These are phyloP conservation scores for Boletus patriciae DNA, from an alignment of 768 basidiomycete genomes.

Conservation along the genomic window DNA sequence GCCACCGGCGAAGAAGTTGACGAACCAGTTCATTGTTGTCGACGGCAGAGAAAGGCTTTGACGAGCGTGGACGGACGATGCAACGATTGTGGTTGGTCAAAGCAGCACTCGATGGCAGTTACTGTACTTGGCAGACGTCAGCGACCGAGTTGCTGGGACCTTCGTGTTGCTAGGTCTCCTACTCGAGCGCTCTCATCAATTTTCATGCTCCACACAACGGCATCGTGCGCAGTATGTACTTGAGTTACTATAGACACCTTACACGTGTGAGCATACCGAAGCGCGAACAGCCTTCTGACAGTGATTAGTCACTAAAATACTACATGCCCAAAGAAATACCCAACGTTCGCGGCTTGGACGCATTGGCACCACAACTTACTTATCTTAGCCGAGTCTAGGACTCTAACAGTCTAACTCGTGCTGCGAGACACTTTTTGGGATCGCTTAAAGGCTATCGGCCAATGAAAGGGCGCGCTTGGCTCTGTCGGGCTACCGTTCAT, in stretches of 20 bases:
- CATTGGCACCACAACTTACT: too few relatives aligned
- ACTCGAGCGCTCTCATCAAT: neutral
- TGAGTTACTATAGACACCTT: slow-evolving; percentile 2
- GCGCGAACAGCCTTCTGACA: neutral
- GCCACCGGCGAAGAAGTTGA: slow-evolving; percentile 60
- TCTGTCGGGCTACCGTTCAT: too few relatives aligned
- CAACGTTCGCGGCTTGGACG: too few relatives aligned
- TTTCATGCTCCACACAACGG: slow-evolving; percentile 20
- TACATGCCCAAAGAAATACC: neutral
- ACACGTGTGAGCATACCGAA: neutral
- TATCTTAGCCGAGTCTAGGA: too few relatives aligned
- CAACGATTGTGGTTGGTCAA: slow-evolving; percentile 7
- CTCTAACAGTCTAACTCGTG: too few relatives aligned
- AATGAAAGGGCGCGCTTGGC: too few relatives aligned
- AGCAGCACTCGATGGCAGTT: neutral
- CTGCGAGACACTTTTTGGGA: too few relatives aligned
- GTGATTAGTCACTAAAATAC: neutral
- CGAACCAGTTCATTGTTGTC: slow-evolving; percentile 68
- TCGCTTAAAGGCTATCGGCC: too few relatives aligned
- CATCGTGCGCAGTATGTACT: slow-evolving; percentile 11
- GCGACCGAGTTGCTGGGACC: neutral
- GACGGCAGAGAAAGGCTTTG: slow-evolving; percentile 9
- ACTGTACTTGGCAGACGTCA: neutral
- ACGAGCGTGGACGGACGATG: neutral
- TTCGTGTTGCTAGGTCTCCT: neutral